These are phyloP conservation scores for Linderina pennispora DNA, from an alignment of 192 early-diverging fungal species.

Conservation along the genomic window DNA sequence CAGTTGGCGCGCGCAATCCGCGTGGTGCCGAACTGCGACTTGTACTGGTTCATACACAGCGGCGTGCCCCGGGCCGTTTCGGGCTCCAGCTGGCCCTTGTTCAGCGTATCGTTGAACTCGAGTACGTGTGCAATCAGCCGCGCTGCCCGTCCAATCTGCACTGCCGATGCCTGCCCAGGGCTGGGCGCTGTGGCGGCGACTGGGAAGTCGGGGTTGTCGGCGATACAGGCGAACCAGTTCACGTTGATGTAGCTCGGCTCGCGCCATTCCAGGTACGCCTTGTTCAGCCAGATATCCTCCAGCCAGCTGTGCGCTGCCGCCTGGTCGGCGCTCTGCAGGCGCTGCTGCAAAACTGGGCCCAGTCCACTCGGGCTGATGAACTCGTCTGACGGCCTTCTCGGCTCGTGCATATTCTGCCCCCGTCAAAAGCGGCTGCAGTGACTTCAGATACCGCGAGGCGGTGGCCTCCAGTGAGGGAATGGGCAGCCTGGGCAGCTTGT, in stretches of 20 bases:
- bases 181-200: slow-evolving; percentile 17
- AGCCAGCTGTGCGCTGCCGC: slow-evolving; percentile 76
- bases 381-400: slow-evolving; percentile 56
- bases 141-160: slow-evolving; percentile 78
- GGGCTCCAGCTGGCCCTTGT: slow-evolving; percentile 56
- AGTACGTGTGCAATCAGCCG: slow-evolving; percentile 63
- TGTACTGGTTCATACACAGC: slow-evolving; percentile 95
- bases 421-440: slow-evolving; percentile 60
- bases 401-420: slow-evolving; percentile 54
- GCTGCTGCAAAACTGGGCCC: slow-evolving; percentile 67
- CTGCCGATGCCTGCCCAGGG: slow-evolving; percentile 56
- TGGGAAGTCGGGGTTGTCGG: slow-evolving; percentile 53
- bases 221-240: slow-evolving; percentile 80
- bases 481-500: slow-evolving; percentile 70
- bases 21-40: slow-evolving; percentile 74
- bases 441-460: slow-evolving; percentile 69
- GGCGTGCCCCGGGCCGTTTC: slow-evolving; percentile 66
- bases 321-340: slow-evolving; percentile 64
- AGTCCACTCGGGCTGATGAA: slow-evolving; percentile 65
- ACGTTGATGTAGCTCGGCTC: slow-evolving; percentile 80
- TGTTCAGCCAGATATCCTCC: slow-evolving; percentile 76
- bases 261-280: slow-evolving; percentile 82
- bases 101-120: slow-evolving; percentile 69
- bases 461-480: slow-evolving; percentile 79
- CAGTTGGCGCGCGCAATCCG: slow-evolving; percentile 61